phyloP scores from a whole-genome alignment of 2,329 filamentous ascomycete genomes.

The Ophiocordyceps robertsii region DNA sequence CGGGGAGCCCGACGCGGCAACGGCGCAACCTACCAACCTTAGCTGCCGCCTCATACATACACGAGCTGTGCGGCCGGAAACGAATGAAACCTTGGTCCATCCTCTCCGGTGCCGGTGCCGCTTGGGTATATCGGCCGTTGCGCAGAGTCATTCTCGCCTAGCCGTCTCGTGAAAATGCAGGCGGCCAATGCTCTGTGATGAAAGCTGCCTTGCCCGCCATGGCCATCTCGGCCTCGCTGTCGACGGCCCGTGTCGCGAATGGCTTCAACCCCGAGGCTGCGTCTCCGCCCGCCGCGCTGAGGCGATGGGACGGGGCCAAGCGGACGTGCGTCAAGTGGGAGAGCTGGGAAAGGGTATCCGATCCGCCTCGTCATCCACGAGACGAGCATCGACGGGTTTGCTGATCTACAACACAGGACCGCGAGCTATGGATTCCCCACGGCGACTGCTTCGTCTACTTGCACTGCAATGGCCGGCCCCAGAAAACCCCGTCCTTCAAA shows the following conservation, averaged over 20 bases:
- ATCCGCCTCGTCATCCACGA: no score
- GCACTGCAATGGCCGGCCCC: conserved; percentile 50
- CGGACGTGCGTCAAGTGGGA: conserved; percentile 3
- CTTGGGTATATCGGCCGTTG: background rate
- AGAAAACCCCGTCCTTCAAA: conserved; percentile 53
- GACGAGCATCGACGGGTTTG: no score
- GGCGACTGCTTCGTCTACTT: conserved; percentile 61
- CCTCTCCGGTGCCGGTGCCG: no score
- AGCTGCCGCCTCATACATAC: background rate
- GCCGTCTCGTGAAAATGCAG: background rate
- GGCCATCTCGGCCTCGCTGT: background rate
- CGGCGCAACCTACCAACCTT: no score
- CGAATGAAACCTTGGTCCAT: background rate
- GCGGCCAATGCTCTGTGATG: background rate
- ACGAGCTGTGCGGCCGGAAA: conserved; percentile 1
- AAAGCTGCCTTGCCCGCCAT: background rate
- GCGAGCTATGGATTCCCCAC: conserved; percentile 53
- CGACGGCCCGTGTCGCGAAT: background rate
- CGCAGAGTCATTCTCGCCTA: background rate
- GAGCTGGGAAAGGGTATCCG: conserved; percentile 2
- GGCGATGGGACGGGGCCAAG: conserved; percentile 6
- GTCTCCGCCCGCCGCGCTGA: background rate
- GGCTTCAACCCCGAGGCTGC: background rate
- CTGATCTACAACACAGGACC: no score
- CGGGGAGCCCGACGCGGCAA: background rate